A percentile compares a stretch with the other conserved stretches of the same genome.
phyloP scores from a whole-genome alignment of 805 yeast species.

The Sugiyamaella floridensis region DNA sequence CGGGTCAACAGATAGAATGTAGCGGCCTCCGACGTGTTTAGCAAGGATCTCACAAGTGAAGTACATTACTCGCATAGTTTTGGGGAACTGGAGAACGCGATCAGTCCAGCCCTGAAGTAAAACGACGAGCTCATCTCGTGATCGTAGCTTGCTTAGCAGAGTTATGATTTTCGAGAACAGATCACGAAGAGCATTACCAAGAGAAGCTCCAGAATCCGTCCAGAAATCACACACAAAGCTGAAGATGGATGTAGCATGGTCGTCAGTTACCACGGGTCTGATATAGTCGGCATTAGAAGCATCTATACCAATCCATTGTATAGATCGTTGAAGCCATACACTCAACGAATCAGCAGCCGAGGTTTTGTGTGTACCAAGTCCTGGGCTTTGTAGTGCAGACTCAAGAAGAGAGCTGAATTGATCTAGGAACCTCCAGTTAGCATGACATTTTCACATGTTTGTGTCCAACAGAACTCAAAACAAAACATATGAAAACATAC shows the following conservation, averaged over 20 bases:
- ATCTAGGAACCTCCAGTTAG: conserved; percentile 13
- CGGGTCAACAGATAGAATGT: conserved; percentile 40
- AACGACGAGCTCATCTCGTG: conserved; percentile 12
- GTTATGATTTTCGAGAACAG: conserved; percentile 48
- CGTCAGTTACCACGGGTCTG: conserved; percentile 11
- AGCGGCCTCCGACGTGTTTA: conserved; percentile 39
- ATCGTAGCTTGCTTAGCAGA: conserved; percentile 31
- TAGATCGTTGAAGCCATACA: conserved; percentile 55
- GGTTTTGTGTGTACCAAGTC: conserved; percentile 36
- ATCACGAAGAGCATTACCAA: conserved; percentile 61
- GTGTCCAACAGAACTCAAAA: too few relatives aligned
- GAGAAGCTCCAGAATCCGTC: conserved; percentile 63
- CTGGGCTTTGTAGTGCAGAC: conserved; percentile 31
- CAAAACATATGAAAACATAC: conserved; percentile 9
- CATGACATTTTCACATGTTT: neutral
- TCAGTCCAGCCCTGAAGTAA: conserved; percentile 39
- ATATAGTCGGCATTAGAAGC: conserved; percentile 16
- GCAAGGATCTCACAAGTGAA: conserved; percentile 52
- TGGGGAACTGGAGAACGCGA: conserved; percentile 38
- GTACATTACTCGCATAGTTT: conserved; percentile 53
- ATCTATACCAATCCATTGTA: conserved; percentile 31
- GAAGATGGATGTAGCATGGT: conserved; percentile 23
- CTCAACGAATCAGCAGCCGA: conserved; percentile 53
- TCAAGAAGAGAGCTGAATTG: conserved; percentile 28
- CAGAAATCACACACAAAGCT: conserved; percentile 57